A percentile compares a stretch with the other conserved stretches of the same genome.
These are phyloP conservation scores for Alternaria ventricosa DNA, from an alignment of 2,329 filamentous ascomycete species.

Conservation along the genomic window DNA sequence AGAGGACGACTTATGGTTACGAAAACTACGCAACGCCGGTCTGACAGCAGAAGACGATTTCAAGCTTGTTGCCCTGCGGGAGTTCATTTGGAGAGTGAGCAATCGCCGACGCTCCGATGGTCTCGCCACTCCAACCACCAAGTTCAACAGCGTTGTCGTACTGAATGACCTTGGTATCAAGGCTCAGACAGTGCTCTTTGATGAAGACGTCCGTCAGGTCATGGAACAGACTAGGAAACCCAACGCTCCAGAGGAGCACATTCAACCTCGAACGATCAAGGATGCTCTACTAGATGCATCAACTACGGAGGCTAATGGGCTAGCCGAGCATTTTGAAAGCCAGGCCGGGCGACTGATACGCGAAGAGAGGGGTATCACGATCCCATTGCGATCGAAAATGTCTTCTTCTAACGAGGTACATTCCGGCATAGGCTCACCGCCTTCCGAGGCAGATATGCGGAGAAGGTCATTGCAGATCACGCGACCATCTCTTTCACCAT, in stretches of 20 bases:
- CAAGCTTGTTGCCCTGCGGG: conserved; percentile 83
- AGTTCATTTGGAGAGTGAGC: conserved; percentile 89
- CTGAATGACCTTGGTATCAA: conserved; percentile 78
- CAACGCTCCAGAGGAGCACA: conserved; percentile 43
- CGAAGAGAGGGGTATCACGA: conserved; percentile 32
- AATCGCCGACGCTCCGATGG: conserved; percentile 69
- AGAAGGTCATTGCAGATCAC: conserved; percentile 41
- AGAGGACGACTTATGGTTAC: conserved; percentile 94
- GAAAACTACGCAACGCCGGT: conserved; percentile 81
- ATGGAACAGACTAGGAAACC: conserved; percentile 46
- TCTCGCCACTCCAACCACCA: conserved; percentile 49
- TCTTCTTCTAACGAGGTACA: conserved; percentile 21
- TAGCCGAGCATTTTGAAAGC: conserved; percentile 53
- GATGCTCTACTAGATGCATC: conserved; percentile 93
- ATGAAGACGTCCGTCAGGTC: conserved; percentile 66
- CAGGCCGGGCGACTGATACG: conserved; percentile 46
- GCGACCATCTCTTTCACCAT: conserved; percentile 37
- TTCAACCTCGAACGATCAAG: conserved; percentile 75
- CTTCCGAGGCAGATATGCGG: conserved; percentile 45
- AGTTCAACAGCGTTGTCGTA: conserved; percentile 73
- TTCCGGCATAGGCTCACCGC: conserved; percentile 31
- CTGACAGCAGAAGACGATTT: conserved; percentile 83
- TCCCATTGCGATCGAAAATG: conserved; percentile 30
- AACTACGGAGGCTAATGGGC: conserved; percentile 78
- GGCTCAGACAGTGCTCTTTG: conserved; percentile 90